These are phyloP conservation scores for Galerina marginata DNA, from an alignment of 768 basidiomycete genomes.

Conservation along the genomic window DNA sequence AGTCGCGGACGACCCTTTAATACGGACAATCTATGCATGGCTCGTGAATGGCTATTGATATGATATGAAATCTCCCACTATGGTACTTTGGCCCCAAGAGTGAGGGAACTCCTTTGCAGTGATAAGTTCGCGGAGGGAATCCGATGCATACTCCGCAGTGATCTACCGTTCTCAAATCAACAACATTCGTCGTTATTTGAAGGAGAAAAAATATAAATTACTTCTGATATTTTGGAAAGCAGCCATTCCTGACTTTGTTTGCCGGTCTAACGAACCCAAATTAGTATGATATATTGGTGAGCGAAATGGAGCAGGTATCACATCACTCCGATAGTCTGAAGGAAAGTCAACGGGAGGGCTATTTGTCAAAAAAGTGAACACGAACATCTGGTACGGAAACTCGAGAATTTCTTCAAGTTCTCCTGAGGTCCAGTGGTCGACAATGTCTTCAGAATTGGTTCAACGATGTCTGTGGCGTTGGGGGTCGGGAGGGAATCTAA, in stretches of 20 bases:
- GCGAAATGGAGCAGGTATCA: slow-evolving; percentile 35
- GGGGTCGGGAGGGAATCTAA: slow-evolving; percentile 61
- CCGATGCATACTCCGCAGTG: slow-evolving; percentile 64
- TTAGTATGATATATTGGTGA: slow-evolving; percentile 23
- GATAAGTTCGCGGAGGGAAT: slow-evolving; percentile 60
- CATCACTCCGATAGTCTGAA: slow-evolving; percentile 63
- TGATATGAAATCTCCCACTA: slow-evolving; percentile 48
- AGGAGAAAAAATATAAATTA: slow-evolving; percentile 26
- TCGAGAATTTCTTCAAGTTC: slow-evolving; percentile 69
- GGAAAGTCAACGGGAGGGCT: slow-evolving; percentile 12
- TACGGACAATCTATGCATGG: slow-evolving; percentile 66
- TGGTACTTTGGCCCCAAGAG: slow-evolving; percentile 84
- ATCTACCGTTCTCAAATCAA: slow-evolving; percentile 46
- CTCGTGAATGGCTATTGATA: slow-evolving; percentile 14
- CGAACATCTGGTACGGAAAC: slow-evolving; percentile 78
- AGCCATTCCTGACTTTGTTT: slow-evolving; percentile 82
- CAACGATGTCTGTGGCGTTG: slow-evolving; percentile 62
- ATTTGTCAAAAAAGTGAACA: slow-evolving; percentile 14
- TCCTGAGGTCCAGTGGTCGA: slow-evolving; percentile 67
- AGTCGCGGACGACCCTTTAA: slow-evolving; percentile 69
- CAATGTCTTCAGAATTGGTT: slow-evolving; percentile 66
- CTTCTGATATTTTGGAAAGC: slow-evolving; percentile 67
- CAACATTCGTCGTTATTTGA: background rate
- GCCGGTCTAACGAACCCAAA: slow-evolving; percentile 57
- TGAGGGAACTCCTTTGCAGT: slow-evolving; percentile 76